Evolutionary conservation across 1,284 basidiomycete species (phyloP).

Genomic region (Paramarasmius palmivorus): DNA sequence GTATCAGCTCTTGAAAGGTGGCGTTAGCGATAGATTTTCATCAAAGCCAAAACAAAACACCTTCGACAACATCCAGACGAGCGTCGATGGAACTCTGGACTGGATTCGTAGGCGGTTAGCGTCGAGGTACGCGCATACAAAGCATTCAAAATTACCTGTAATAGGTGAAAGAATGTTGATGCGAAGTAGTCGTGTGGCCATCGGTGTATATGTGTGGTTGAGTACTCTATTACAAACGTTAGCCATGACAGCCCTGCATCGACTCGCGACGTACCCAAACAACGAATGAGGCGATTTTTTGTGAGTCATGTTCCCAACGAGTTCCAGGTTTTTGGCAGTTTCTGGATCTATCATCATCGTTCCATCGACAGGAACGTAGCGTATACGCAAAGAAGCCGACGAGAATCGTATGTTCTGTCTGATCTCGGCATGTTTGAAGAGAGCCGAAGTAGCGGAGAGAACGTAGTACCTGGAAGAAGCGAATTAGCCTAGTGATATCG

Average conservation of each 20-base stretch:
- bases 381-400: conserved; percentile 73
- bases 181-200: conserved; percentile 81
- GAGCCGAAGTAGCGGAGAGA: conserved; percentile 79
- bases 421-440: conserved; percentile 80
- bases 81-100: conserved; percentile 71
- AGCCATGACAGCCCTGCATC: background rate
- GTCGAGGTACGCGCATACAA: background rate
- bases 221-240: conserved; percentile 45
- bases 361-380: conserved; percentile 78
- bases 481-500: background rate
- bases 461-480: conserved; percentile 74
- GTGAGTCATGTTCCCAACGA: conserved; percentile 73
- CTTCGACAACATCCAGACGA: conserved; percentile 84
- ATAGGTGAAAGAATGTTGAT: conserved; percentile 84
- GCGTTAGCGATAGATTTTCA: background rate
- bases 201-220: conserved; percentile 85
- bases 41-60: conserved; percentile 30
- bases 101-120: conserved; percentile 22
- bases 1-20: conserved; percentile 61
- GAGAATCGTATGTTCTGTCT: conserved; percentile 72
- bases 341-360: conserved; percentile 94
- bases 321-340: conserved; percentile 83
- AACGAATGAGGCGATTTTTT: conserved; percentile 69
- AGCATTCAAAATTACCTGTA: conserved; percentile 56
- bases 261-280: conserved; percentile 56